Percentiles rank a stretch among this genome's conserved stretches.
phyloP scores from a whole-genome alignment of 2,329 filamentous ascomycete genomes.

The Paecilomyces formosus region DNA sequence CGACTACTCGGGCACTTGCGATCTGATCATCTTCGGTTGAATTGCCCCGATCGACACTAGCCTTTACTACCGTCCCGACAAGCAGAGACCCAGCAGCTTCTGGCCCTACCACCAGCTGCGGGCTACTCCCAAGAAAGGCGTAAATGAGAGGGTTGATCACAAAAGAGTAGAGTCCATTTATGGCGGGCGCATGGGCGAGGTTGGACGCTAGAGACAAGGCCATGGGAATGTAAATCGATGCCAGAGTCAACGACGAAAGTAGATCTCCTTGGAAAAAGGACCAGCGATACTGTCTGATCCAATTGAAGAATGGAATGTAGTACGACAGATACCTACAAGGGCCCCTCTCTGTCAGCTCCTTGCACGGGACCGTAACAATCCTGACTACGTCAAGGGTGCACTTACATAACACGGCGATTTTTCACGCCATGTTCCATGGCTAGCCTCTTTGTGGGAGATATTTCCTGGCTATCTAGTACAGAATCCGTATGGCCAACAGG shows the following conservation, averaged over 20 bases:
- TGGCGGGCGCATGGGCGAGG: slow-evolving; percentile 82
- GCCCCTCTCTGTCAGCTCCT: not conserved
- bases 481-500: slow-evolving; percentile 36
- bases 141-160: slow-evolving; percentile 90
- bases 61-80: slow-evolving; percentile 76
- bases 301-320: slow-evolving; percentile 85
- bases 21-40: slow-evolving; percentile 59
- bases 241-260: slow-evolving; percentile 83
- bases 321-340: slow-evolving; percentile 72
- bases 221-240: slow-evolving; percentile 98
- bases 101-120: slow-evolving; percentile 88
- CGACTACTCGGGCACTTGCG: slow-evolving; percentile 74
- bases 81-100: slow-evolving; percentile 90
- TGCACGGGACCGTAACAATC: not conserved
- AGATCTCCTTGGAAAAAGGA: slow-evolving; percentile 79
- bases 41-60: slow-evolving; percentile 62
- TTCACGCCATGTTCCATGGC: slow-evolving; percentile 67
- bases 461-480: slow-evolving; percentile 51
- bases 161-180: slow-evolving; percentile 90
- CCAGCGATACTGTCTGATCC: slow-evolving; percentile 81
- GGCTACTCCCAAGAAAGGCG: slow-evolving; percentile 81
- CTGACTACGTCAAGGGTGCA: slow-evolving; percentile 5
- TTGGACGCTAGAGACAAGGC: slow-evolving; percentile 87
- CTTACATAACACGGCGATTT: slow-evolving; percentile 66
- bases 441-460: slow-evolving; percentile 64